Base-by-base conservation (phyloP, 2,329 filamentous ascomycete genomes). In the Kalaharituber pfeilii region DNA sequence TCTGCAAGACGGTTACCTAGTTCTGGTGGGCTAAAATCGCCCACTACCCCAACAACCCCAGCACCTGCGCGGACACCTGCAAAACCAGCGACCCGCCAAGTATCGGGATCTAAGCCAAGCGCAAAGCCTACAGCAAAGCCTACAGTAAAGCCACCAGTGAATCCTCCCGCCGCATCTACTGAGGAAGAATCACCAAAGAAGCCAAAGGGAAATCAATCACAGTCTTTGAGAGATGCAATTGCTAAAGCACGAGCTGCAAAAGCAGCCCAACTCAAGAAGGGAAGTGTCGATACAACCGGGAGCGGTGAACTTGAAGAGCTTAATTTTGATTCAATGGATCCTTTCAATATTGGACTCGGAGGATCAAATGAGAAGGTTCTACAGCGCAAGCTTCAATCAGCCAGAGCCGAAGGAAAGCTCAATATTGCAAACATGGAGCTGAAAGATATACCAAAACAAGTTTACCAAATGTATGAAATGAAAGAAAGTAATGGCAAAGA, bases 401-500 rank as follows among this genome's bases (percentile, higher is more conserved):
- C 84, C 1, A 77, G 87, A 49, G 80, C 77, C 0, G 84, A 84
- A 30, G 91, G 91, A 2, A 78, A 82, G 51, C 73, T 98, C 36
- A 95, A 95, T 60, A 88, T 98, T 65, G 82, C 88, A 0, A 87
- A 84, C 0, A 76, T 96, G 73, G 78, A 80, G 1, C 68, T 98
- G 36, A 83, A 80, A 57, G 75, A 82, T 55, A 83, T 98, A 2
- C 91, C 91, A 0, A 69, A 77, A 1, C 85, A 93, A 64, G 84
- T 96, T 0, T 71, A 94, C 69, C 79, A 80, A 53, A 96, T 96
- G 88, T 96, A 95, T 66, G 84, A 87, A 62, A 73, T 85, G 18
- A 80, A 87, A 52, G 78, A 81, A 33, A 49, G 60, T 9, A 53
- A 57, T 20, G 53, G 42, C 11, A 30, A 49, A 13, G 58, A 57